These are phyloP conservation scores for Nicotiana rustica DNA, from an alignment of 305 asterid species.

Conservation along the genomic window DNA sequence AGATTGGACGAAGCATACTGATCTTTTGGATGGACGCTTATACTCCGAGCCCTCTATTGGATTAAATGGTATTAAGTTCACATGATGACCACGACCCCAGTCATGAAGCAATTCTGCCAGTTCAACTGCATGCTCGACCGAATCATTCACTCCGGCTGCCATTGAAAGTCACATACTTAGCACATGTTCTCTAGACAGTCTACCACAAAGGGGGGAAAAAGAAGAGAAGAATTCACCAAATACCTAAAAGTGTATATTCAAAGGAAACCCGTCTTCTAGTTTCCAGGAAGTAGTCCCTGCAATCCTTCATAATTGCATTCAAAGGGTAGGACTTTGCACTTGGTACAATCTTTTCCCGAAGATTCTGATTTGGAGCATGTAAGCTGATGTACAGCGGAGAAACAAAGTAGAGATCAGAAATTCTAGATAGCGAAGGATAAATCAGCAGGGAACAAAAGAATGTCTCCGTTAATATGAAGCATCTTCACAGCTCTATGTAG, in stretches of 20 bases:
- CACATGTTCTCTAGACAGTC: conserved; percentile 15
- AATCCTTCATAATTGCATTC: conserved; percentile 93
- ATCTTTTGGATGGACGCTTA: conserved; percentile 76
- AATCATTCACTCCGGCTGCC: conserved; percentile 89
- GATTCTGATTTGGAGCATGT: conserved; percentile 93
- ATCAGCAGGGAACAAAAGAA: conserved; percentile 28
- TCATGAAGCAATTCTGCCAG: conserved; percentile 80
- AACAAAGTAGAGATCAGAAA: conserved; percentile 20
- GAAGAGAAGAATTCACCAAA: conserved; percentile 13
- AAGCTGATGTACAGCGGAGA: conserved; percentile 56
- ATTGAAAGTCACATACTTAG: conserved; percentile 30
- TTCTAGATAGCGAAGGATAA: conserved; percentile 23
- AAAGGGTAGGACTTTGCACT: conserved; percentile 91
- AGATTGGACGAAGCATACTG: conserved; percentile 53
- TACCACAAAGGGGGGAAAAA: conserved; percentile 15
- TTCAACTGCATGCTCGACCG: conserved; percentile 75
- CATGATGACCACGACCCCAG: conserved; percentile 94
- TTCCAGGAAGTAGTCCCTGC: conserved; percentile 85
- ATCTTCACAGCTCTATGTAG: conserved; percentile 13
- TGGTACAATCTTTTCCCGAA: conserved; percentile 87
- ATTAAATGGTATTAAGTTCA: conserved; percentile 89
- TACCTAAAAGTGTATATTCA: conserved; percentile 92
- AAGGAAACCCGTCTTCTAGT: conserved; percentile 90
- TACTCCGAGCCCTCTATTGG: conserved; percentile 84
- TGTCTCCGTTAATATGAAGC: not conserved